These are phyloP conservation scores for Hymenoscyphus linearis DNA, from an alignment of 2,329 filamentous ascomycete genomes.

Conservation along the genomic window DNA sequence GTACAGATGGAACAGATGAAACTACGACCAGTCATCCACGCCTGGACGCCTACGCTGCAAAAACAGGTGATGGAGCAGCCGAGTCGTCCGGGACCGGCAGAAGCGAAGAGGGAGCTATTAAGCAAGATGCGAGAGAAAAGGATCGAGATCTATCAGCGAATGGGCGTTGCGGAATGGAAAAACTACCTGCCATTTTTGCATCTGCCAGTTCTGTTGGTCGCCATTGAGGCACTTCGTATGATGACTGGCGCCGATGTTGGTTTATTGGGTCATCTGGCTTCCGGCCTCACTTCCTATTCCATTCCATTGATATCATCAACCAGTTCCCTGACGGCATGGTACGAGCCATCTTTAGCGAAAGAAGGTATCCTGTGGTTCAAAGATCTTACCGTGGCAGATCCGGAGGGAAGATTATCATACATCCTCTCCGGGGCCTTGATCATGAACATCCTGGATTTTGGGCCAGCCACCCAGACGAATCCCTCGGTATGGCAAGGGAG, in stretches of 20 bases:
- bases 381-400: constrained; percentile 49
- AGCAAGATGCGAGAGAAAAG: constrained; percentile 25
- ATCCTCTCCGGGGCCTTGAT: constrained; percentile 44
- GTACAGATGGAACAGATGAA: constrained; percentile 37
- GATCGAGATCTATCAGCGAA: constrained; percentile 31
- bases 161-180: constrained; percentile 33
- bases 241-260: constrained; percentile 41
- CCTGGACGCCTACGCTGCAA: constrained; percentile 32
- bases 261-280: constrained; percentile 34
- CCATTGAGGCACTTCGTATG: constrained; percentile 42
- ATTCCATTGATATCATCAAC: neutral
- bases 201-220: constrained; percentile 40
- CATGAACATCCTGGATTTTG: constrained; percentile 36
- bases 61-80: constrained; percentile 26
- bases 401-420: constrained; percentile 43
- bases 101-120: constrained; percentile 13
- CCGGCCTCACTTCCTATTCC: constrained; percentile 1
- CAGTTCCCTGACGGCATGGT: constrained; percentile 4
- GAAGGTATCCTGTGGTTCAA: constrained; percentile 59
- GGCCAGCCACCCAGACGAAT: constrained; percentile 5
- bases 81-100: constrained; percentile 22
- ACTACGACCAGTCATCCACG: constrained; percentile 37
- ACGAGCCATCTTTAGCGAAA: constrained; percentile 37
- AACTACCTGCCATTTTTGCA: constrained; percentile 34
- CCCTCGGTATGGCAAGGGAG: constrained; percentile 23